Evolutionary conservation across 2,329 filamentous ascomycete species (phyloP).

Genomic region (Emmonsia crescens): DNA sequence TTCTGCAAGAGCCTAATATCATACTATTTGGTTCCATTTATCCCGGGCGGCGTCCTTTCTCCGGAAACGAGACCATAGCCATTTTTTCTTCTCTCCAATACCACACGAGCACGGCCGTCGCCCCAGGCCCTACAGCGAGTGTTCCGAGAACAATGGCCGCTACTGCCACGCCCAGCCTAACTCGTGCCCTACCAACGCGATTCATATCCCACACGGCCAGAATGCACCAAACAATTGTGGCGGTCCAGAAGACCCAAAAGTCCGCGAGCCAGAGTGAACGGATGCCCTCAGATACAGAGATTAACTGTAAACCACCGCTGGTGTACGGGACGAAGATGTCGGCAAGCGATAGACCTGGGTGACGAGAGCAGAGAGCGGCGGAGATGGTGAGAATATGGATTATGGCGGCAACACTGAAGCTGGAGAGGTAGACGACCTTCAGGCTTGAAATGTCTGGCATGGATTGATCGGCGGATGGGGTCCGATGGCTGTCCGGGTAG

Average conservation of each 20-base stretch:
- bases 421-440: background rate
- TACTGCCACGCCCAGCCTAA: background rate
- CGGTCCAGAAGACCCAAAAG: background rate
- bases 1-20: too few relatives aligned
- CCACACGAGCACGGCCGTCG: background rate
- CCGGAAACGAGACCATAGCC: background rate
- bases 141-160: background rate
- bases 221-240: background rate
- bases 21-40: too few relatives aligned
- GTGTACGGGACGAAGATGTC: background rate
- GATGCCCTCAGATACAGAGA: background rate
- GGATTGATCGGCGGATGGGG: background rate
- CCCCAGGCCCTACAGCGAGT: background rate
- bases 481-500: background rate
- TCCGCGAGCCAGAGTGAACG: background rate
- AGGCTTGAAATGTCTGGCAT: background rate
- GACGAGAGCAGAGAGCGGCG: background rate
- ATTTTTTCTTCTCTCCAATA: background rate
- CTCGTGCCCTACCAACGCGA: background rate
- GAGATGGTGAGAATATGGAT: background rate
- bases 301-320: too few relatives aligned
- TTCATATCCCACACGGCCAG: conserved; percentile 1
- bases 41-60: too few relatives aligned
- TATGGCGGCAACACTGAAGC: background rate
- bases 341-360: background rate